These are phyloP conservation scores for Wickerhamiella nectarea DNA, from an alignment of 805 yeast genomes.

Conservation along the genomic window DNA sequence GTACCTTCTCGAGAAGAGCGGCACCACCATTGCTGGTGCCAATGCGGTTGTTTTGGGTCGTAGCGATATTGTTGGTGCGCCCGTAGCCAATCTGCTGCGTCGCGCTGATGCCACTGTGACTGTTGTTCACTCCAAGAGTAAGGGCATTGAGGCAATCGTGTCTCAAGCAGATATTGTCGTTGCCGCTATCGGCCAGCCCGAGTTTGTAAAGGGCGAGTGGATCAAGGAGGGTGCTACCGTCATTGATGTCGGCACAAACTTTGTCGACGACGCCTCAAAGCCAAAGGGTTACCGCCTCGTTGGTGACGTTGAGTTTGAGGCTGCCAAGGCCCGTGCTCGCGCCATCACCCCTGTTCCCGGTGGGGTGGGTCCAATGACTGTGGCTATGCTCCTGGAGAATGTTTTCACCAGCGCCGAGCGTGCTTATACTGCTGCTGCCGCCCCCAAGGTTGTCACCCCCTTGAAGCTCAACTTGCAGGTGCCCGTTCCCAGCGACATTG, in stretches of 20 bases:
- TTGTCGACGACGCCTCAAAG: constrained; percentile 57
- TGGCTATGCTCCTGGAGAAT: constrained; percentile 83
- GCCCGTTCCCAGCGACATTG: constrained; percentile 88
- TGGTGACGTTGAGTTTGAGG: constrained; percentile 85
- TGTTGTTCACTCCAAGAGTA: constrained; percentile 63
- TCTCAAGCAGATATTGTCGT: constrained; percentile 72
- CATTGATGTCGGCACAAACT: constrained; percentile 92
- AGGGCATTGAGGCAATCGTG: constrained; percentile 43
- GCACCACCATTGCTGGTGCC: constrained; percentile 58
- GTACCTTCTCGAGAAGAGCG: constrained; percentile 57
- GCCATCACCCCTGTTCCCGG: constrained; percentile 95
- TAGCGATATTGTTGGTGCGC: constrained; percentile 92
- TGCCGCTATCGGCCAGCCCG: constrained; percentile 83
- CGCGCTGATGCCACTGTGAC: constrained; percentile 77
- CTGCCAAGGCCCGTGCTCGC: constrained; percentile 48
- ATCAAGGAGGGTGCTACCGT: constrained; percentile 73
- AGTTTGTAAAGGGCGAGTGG: constrained; percentile 77
- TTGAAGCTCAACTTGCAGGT: constrained; percentile 38
- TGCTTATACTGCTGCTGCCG: constrained; percentile 23
- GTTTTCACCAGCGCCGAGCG: constrained; percentile 67
- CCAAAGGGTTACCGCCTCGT: constrained; percentile 72
- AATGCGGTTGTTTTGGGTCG: constrained; percentile 87
- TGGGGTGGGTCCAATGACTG: constrained; percentile 99
- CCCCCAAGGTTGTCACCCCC: constrained; percentile 39
- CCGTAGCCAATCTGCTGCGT: constrained; percentile 72